A percentile compares a stretch with the other conserved stretches of the same genome.
phyloP scores from a whole-genome alignment of 192 early-diverging fungal genomes.

The Gaertneriomyces sp. region DNA sequence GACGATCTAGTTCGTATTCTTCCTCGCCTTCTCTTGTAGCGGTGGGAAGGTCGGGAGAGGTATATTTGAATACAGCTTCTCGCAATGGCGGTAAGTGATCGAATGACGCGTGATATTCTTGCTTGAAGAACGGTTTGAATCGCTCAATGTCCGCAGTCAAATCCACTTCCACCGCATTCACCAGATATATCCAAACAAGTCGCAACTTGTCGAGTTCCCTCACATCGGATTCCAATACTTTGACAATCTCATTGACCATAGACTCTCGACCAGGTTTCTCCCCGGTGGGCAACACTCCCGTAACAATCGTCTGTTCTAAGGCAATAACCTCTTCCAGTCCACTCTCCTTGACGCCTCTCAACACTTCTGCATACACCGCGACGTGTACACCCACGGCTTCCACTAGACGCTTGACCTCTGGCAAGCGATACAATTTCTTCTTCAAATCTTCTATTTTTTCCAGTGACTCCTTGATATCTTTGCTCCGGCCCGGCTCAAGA shows the following conservation, averaged over 20 bases:
- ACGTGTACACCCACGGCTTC: slow-evolving; percentile 55
- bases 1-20: too few species aligned
- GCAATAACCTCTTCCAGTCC: slow-evolving; percentile 58
- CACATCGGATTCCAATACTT: slow-evolving; percentile 8
- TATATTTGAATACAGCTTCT: too few species aligned
- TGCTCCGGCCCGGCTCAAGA: background rate
- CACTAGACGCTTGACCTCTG: slow-evolving; percentile 17
- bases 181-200: too few species aligned
- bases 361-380: slow-evolving; percentile 64
- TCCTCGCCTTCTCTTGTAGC: too few species aligned
- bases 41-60: too few species aligned
- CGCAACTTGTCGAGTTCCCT: too few species aligned
- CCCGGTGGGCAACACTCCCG: slow-evolving; percentile 59
- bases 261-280: slow-evolving; percentile 38
- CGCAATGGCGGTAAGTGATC: too few species aligned
- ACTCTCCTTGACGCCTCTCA: slow-evolving; percentile 57
- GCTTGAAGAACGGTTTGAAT: too few species aligned
- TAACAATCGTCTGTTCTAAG: slow-evolving; percentile 70
- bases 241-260: slow-evolving; percentile 12
- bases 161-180: too few species aligned
- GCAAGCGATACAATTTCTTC: slow-evolving; percentile 15
- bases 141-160: too few species aligned
- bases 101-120: too few species aligned
- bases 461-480: background rate
- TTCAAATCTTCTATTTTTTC: slow-evolving; percentile 28